phyloP scores from a whole-genome alignment of 2,329 filamentous ascomycete genomes.

The Pseudogymnoascus sp. region DNA sequence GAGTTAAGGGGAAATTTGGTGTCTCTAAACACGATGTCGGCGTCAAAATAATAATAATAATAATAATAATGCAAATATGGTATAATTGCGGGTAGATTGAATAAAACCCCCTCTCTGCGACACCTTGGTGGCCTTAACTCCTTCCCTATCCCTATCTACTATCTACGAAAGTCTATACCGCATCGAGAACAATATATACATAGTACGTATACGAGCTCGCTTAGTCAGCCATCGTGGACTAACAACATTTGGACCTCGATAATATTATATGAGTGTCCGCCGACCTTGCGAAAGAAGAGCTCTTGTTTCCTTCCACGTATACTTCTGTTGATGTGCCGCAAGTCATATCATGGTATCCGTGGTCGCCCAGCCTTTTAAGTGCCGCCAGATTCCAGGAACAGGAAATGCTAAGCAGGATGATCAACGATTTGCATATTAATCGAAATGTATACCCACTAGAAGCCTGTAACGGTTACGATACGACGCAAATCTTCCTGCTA shows the following conservation, averaged over 20 bases:
- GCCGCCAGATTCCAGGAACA: background rate
- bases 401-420: background rate
- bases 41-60: too few species aligned
- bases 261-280: background rate
- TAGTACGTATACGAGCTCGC: background rate
- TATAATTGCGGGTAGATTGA: conserved; percentile 4
- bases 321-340: background rate
- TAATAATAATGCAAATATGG: conserved; percentile 3
- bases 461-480: background rate
- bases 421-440: background rate
- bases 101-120: background rate
- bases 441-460: background rate
- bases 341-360: background rate
- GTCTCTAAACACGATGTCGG: background rate
- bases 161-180: background rate
- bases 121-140: conserved; percentile 1
- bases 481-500: background rate
- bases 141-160: too few species aligned
- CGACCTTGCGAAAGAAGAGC: background rate
- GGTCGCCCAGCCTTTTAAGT: background rate
- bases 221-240: background rate
- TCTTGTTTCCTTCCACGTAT: background rate
- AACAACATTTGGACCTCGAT: background rate
- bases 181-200: background rate
- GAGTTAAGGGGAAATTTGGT: conserved; percentile 8